Evolutionary conservation across 306 rosid genomes (phyloP).

Genomic region (Cotoneaster glaucophyllus): DNA sequence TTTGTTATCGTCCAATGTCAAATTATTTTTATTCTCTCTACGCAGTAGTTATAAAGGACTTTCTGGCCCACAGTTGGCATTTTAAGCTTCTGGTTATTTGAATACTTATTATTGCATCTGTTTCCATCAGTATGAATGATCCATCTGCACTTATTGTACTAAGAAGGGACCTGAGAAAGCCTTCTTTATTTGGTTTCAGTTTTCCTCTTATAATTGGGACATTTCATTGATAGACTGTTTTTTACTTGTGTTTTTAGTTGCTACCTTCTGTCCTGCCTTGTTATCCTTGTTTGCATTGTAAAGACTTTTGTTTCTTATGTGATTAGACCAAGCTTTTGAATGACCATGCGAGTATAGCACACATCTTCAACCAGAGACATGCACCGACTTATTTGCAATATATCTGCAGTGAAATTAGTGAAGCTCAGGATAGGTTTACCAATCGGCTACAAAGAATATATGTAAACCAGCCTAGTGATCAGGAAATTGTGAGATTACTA

Average conservation of each 20-base stretch:
- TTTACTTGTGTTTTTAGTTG: neutral
- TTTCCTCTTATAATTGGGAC: neutral
- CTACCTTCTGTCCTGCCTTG: neutral
- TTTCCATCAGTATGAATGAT: neutral
- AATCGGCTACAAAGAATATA: conserved; percentile 21
- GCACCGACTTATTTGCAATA: neutral
- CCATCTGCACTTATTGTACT: neutral
- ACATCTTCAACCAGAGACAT: neutral
- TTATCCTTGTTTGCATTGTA: neutral
- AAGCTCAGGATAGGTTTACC: conserved; percentile 30
- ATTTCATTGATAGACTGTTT: neutral
- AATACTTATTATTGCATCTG: neutral
- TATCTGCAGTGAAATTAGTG: conserved; percentile 31
- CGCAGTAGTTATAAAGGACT: neutral
- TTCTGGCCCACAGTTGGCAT: neutral
- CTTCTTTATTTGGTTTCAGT: neutral
- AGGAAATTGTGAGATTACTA: conserved; percentile 16
- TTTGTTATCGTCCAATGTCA: neutral
- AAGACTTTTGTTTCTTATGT: neutral
- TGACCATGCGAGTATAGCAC: conserved; percentile 6
- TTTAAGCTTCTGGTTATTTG: neutral
- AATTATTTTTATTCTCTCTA: neutral
- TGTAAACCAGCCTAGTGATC: conserved; percentile 19
- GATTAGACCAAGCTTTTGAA: conserved; percentile 19
- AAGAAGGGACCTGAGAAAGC: neutral